Conservation (phyloP, 2,329 filamentous ascomycete genomes). For the Ophiostoma sp. region DNA sequence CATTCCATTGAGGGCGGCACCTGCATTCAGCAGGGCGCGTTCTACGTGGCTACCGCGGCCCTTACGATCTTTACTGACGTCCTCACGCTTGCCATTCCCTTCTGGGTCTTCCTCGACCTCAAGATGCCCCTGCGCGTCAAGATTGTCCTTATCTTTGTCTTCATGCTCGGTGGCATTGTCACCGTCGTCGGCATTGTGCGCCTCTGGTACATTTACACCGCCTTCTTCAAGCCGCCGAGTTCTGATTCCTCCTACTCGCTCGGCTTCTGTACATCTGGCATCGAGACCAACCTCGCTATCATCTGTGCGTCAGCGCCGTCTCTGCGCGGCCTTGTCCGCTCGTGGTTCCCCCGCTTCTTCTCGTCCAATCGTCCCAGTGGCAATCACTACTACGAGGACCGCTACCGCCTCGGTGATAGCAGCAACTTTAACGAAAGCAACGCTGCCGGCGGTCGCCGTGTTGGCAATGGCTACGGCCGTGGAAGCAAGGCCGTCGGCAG, state of each 20-base stretch:
- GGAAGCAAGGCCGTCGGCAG: slow-evolving; percentile 23
- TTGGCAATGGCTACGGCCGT: slow-evolving; percentile 18
- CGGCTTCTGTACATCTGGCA: slow-evolving; percentile 35
- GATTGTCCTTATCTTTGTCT: slow-evolving; percentile 32
- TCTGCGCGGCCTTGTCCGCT: slow-evolving; percentile 24
- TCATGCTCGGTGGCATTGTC: slow-evolving; percentile 34
- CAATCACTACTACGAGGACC: slow-evolving; percentile 21
- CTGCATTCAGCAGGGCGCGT: slow-evolving; percentile 33
- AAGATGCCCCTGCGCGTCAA: slow-evolving; percentile 32
- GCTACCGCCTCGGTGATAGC: slow-evolving; percentile 18
- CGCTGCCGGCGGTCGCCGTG: slow-evolving; percentile 8
- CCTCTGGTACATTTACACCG: slow-evolving; percentile 33
- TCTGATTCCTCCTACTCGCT: slow-evolving; percentile 33
- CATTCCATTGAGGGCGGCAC: slow-evolving; percentile 36
- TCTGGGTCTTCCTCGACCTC: slow-evolving; percentile 34
- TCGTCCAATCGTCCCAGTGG: slow-evolving; percentile 21
- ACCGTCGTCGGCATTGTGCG: slow-evolving; percentile 35
- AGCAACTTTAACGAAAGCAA: slow-evolving; percentile 12
- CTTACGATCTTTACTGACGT: slow-evolving; percentile 43
- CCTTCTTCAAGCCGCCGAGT: slow-evolving; percentile 30
- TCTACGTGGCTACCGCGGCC: slow-evolving; percentile 35
- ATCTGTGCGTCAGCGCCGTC: slow-evolving; percentile 38
- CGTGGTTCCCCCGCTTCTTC: slow-evolving; percentile 27
- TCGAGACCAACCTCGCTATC: slow-evolving; percentile 40
- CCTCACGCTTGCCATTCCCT: slow-evolving; percentile 39